Evolutionary conservation across 2,329 filamentous ascomycete species (phyloP), one percentile per base, ranked within the genome.

Genomic region (Botryotinia globosa): DNA sequence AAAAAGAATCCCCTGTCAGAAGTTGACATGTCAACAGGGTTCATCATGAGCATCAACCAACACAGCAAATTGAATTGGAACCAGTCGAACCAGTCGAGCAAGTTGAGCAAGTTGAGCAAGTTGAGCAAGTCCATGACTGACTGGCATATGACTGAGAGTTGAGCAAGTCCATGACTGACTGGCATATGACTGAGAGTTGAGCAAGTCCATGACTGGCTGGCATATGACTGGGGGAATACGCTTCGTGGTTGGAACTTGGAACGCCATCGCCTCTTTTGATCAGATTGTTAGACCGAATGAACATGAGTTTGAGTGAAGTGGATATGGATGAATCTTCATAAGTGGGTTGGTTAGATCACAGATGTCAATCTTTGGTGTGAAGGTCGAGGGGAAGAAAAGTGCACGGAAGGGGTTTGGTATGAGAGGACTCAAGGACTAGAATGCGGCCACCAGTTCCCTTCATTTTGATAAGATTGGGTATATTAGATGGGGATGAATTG

Each of bases 1-100:
- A 66, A 72, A 72, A 71, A 39, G 10, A 71, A 29, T 37, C 68
- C 68, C 69, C 61, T 72, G 69, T 51, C 34, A 37, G n/a, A 32
- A 45, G 69, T 71, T 66, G 48, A 71, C 48, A 56, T 58, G 48
- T 66, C 62, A 58, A 58, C 42, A 63, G 69, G 69, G 69, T 44
- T 71, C 45, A 59, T 12, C 22, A 45, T 66, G 51, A 71, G 59
- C 39, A 56, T 44, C 10, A 29, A 71, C 69, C 69, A 66, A 32
- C 51, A 56, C 66, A 71, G 69, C 61, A 66, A 44, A 44, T 66
- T 59, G 48, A 58, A 18, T 54, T 56, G 69, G 58, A 71, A 71
- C 45, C 37, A 66, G 39, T 63, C 18, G 42, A 32, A 25, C 22
- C n/a, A n/a, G n/a, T n/a, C n/a, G n/a, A n/a, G n/a, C n/a, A n/a